Evolutionary conservation across 306 rosid species (phyloP).

Genomic region (Vicia villosa): DNA sequence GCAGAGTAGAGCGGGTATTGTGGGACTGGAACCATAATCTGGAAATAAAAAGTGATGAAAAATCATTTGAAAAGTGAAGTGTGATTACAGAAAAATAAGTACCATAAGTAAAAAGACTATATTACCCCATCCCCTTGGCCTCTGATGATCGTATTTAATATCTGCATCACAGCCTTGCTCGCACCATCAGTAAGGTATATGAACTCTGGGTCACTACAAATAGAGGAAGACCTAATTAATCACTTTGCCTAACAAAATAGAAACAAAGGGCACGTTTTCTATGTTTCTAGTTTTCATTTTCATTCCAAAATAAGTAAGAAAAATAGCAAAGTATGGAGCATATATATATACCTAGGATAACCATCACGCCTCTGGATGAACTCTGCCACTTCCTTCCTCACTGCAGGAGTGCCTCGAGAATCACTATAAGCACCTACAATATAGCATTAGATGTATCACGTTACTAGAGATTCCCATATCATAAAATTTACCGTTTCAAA

Average conservation of each 20-base stretch:
- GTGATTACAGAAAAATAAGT: constrained; percentile 15
- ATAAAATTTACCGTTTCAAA: constrained; percentile 19
- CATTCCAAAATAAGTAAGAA: background rate
- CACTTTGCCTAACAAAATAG: constrained; percentile 33
- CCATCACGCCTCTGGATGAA: constrained; percentile 94
- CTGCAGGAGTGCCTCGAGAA: constrained; percentile 90
- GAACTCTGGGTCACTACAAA: constrained; percentile 89
- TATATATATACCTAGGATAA: constrained; percentile 75
- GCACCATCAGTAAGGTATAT: constrained; percentile 98
- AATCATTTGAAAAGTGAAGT: constrained; percentile 29
- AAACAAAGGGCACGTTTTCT: background rate
- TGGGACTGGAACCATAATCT: constrained; percentile 99
- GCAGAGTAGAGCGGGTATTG: constrained; percentile 99
- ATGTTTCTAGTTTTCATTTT: background rate
- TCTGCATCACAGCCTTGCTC: constrained; percentile 99
- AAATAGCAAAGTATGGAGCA: background rate
- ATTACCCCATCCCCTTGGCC: constrained; percentile 91
- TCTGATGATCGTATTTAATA: constrained; percentile 79
- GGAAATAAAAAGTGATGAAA: constrained; percentile 34
- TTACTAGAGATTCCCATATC: constrained; percentile 30
- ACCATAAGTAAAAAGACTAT: background rate
- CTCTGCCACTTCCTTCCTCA: constrained; percentile 94
- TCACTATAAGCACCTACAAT: constrained; percentile 94
- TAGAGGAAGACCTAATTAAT: constrained; percentile 40
- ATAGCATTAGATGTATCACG: constrained; percentile 22